Percentiles rank a stretch among this genome's conserved stretches.
These are phyloP conservation scores for Sambucus nigra DNA, from an alignment of 129 eudicot species.

Conservation along the genomic window DNA sequence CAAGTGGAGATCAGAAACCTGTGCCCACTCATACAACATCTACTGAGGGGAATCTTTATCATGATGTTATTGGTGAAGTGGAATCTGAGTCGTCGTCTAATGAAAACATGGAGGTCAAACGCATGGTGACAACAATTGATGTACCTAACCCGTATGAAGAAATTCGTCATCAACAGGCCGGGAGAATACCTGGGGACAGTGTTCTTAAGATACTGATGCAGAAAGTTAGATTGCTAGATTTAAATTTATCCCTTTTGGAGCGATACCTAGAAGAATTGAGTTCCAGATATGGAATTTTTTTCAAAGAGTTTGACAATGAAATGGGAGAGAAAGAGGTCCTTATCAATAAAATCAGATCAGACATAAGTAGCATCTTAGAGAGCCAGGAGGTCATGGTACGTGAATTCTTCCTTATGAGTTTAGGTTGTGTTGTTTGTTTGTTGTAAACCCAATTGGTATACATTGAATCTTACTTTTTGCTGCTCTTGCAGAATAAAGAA, in stretches of 20 bases:
- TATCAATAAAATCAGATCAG: constrained; percentile 49
- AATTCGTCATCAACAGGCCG: constrained; percentile 56
- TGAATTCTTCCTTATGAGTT: neutral
- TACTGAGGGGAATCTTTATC: constrained; percentile 21
- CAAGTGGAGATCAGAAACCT: constrained; percentile 26
- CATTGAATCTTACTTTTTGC: neutral
- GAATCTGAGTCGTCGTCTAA: constrained; percentile 17
- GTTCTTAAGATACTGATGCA: constrained; percentile 97
- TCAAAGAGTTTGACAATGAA: constrained; percentile 67
- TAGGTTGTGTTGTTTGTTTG: too few relatives aligned
- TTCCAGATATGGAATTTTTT: constrained; percentile 67
- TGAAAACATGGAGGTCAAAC: constrained; percentile 34
- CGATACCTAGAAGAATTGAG: constrained; percentile 78
- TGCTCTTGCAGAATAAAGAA: constrained; percentile 52
- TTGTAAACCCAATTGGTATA: too few relatives aligned
- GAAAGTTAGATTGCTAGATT: constrained; percentile 76
- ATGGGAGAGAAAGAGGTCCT: constrained; percentile 57
- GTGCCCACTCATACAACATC: constrained; percentile 16
- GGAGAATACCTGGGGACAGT: constrained; percentile 96
- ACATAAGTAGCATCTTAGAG: constrained; percentile 48
- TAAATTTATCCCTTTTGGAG: constrained; percentile 79
- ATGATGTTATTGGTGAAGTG: constrained; percentile 21
- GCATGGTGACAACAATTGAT: constrained; percentile 29
- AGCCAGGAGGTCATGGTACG: constrained; percentile 75
- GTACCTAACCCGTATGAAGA: constrained; percentile 73